Base-by-base conservation (phyloP, 768 basidiomycete genomes). In the Multifurca ochricompacta region DNA sequence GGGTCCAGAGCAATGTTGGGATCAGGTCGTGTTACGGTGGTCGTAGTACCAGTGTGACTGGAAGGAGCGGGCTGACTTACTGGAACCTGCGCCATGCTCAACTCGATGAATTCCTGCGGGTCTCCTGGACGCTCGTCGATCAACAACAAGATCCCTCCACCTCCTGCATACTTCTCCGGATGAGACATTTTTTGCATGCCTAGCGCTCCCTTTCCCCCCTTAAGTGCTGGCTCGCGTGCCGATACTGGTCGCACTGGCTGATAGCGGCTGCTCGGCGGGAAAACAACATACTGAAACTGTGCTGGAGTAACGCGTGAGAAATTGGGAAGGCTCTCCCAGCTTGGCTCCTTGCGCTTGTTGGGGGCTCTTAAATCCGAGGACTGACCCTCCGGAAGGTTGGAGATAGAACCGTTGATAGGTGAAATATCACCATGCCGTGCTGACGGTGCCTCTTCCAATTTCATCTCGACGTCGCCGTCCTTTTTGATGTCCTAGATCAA, bases 281-380 rank as follows among this genome's bases (percentile, higher is more conserved):
- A 95, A 43, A 80, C 77, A 64, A 98, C 80, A 69, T 87, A 81
- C n/a, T 80, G 72, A 25, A 95, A 72, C 67, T 99, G 96, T 0
- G 85, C 81, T 18, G 94, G 90, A 2, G 88, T 91, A 19, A 97
- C 94, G 45, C 96, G 85, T 18, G 91, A 87, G 66, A 97, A 85
- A 73, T 99, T 99, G 19, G 81, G 73, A 10, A 90, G 73, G 54
- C 71, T 77, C 71, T 96, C 91, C 11, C 75, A 86, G 3, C 77
- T 70, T 2, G 90, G 83, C 65, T 99, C 96, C 67, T 84, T 90
- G 64, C 81, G 82, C 54, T 76, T 68, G n/a, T 70, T 63, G 61
- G 75, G 74, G 16, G 70, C 54, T n/a, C 70, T 63, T 32, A 71
- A 65, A 53, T 73, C 60, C 54, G 70, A 55, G 60, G 73, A 72